A percentile compares a stretch with the other conserved stretches of the same genome.
Conservation (phyloP, 108 stramenopile species). For the Cylindrotheca fusiformis region DNA sequence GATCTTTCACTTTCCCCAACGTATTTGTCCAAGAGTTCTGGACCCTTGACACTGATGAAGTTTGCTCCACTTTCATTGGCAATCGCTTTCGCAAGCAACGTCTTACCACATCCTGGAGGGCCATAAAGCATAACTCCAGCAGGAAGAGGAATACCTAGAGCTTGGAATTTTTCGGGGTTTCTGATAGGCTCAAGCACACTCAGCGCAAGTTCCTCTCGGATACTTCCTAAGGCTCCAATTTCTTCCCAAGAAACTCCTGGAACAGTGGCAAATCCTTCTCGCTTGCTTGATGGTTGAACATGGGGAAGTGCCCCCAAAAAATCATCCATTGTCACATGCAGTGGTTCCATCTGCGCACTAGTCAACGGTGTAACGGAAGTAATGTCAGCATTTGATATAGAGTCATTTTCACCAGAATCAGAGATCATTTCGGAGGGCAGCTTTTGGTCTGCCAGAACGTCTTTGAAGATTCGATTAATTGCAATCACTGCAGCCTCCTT, state of each 20-base stretch:
- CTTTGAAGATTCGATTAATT: constrained; percentile 92
- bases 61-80: constrained; percentile 98
- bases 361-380: constrained; percentile 57
- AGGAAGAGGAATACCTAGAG: constrained; percentile 83
- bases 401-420: constrained; percentile 6
- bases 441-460: constrained; percentile 38
- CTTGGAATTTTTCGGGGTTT: constrained; percentile 91
- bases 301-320: constrained; percentile 90
- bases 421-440: constrained; percentile 15
- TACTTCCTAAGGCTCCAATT: constrained; percentile 84
- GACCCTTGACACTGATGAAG: constrained; percentile 97
- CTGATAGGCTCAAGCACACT: constrained; percentile 95
- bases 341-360: constrained; percentile 69
- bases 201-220: constrained; percentile 93
- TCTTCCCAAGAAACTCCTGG: constrained; percentile 98
- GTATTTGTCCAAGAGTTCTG: constrained; percentile 89
- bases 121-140: constrained; percentile 94
- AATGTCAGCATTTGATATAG: constrained; percentile 9
- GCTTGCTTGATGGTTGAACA: constrained; percentile 96
- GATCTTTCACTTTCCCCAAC: constrained; percentile 97
- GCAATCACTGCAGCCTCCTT: constrained; percentile 97
- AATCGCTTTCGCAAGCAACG: constrained; percentile 97
- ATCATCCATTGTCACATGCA: constrained; percentile 91
- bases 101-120: constrained; percentile 99
- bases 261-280: constrained; percentile 99